Evolutionary conservation across 208 protist genomes (phyloP).

Genomic region (Trypanosoma brucei): DNA sequence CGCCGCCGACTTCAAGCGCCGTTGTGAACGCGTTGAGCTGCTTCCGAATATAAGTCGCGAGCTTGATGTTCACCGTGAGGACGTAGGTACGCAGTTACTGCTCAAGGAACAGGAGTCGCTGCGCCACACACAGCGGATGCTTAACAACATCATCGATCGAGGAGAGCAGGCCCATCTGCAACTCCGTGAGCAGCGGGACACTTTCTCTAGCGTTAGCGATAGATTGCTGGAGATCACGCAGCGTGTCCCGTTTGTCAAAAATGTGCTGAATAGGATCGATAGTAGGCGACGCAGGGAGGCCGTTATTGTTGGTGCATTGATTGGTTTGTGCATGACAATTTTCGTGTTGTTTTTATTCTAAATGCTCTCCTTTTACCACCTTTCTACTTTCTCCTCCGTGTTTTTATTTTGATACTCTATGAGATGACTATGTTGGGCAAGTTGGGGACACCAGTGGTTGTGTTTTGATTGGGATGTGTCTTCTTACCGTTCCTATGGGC

Average conservation of each 20-base stretch:
- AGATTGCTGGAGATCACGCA: constrained; percentile 55
- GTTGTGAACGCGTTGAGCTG: constrained; percentile 52
- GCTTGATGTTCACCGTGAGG: constrained; percentile 28
- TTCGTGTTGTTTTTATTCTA: constrained; percentile 58
- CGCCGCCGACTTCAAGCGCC: constrained; percentile 35
- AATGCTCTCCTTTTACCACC: neutral
- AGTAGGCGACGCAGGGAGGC: constrained; percentile 52
- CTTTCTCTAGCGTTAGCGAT: constrained; percentile 52
- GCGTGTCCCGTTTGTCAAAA: constrained; percentile 71
- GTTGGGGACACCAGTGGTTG: too few species aligned
- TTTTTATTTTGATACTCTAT: neutral
- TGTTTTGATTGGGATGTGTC: too few species aligned
- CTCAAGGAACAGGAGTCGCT: constrained; percentile 75
- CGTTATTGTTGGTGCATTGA: constrained; percentile 54
- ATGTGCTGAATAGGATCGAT: constrained; percentile 67
- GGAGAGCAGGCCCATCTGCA: constrained; percentile 47
- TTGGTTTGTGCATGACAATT: constrained; percentile 61
- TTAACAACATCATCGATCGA: constrained; percentile 61
- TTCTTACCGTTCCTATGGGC: too few species aligned
- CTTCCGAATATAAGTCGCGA: constrained; percentile 27
- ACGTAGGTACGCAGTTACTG: constrained; percentile 52
- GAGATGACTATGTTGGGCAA: too few species aligned
- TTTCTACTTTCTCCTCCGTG: neutral
- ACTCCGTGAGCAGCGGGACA: constrained; percentile 64
- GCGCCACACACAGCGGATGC: constrained; percentile 54